Percentiles rank a stretch among this genome's conserved stretches.
Conservation (phyloP, 306 rosid species). For the Trifolium dubium region DNA sequence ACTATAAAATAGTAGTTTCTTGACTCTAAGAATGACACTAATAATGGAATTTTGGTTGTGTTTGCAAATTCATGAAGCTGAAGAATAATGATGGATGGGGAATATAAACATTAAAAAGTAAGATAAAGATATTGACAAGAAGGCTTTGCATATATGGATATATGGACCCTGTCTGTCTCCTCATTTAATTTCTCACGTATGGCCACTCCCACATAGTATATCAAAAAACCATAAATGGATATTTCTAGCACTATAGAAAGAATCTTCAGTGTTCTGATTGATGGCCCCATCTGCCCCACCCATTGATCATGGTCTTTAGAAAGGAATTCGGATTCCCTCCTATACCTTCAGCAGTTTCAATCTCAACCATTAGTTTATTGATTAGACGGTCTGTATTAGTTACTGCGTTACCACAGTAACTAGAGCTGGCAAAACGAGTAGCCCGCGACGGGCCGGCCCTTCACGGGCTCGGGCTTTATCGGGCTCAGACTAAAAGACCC, state of each 20-base stretch:
- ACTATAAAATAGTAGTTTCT: not conserved
- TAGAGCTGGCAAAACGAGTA: too few relatives aligned
- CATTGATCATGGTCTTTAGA: not conserved
- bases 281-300: not conserved
- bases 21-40: not conserved
- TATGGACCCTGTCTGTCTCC: too few relatives aligned
- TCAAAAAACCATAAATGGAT: conserved; percentile 3
- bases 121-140: not conserved
- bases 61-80: not conserved
- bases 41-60: not conserved
- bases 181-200: too few relatives aligned
- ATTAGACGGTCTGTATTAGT: too few relatives aligned
- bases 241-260: conserved; percentile 27
- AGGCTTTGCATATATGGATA: too few relatives aligned
- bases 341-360: too few relatives aligned
- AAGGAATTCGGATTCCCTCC: too few relatives aligned
- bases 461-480: too few relatives aligned
- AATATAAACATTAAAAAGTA: conserved; percentile 28
- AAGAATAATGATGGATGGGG: conserved; percentile 34
- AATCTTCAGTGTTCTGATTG: conserved; percentile 11
- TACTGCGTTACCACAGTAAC: too few relatives aligned
- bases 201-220: not conserved
- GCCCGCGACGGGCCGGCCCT: too few relatives aligned
- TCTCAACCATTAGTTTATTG: too few relatives aligned
- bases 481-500: too few relatives aligned